Evolutionary conservation across 345 rosid species (phyloP).

Genomic region (Nasturtium officinale): DNA sequence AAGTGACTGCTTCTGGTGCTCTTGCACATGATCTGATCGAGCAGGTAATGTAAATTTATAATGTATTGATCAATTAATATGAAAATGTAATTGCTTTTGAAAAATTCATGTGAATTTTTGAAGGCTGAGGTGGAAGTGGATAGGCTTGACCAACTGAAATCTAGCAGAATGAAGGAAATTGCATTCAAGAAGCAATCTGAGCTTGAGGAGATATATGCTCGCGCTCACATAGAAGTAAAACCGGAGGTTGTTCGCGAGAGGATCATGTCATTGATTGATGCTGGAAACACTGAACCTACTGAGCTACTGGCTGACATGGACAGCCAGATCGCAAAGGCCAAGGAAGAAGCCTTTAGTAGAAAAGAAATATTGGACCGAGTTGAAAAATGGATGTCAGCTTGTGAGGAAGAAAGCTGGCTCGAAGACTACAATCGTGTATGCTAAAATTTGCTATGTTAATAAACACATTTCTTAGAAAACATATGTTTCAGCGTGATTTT

Average conservation of each 20-base stretch:
- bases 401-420: constrained; percentile 99
- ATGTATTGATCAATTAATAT: neutral
- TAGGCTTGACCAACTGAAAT: constrained; percentile 85
- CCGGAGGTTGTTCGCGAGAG: constrained; percentile 81
- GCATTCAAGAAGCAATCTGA: constrained; percentile 86
- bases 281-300: constrained; percentile 82
- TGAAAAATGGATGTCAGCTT: constrained; percentile 99
- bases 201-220: constrained; percentile 80
- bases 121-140: constrained; percentile 95
- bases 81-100: constrained; percentile 31
- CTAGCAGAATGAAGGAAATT: constrained; percentile 93
- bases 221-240: constrained; percentile 79
- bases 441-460: neutral
- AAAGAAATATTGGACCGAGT: constrained; percentile 94
- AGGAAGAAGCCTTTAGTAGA: constrained; percentile 87
- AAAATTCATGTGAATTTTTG: constrained; percentile 19
- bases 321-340: constrained; percentile 77
- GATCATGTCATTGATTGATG: constrained; percentile 76
- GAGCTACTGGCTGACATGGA: constrained; percentile 94
- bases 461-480: neutral
- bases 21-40: constrained; percentile 89
- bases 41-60: constrained; percentile 55
- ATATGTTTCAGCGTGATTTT: neutral
- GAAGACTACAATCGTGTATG: constrained; percentile 90
- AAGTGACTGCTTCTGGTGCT: constrained; percentile 76